Base-by-base conservation (phyloP, 768 basidiomycete species). In the Mycena maculata region DNA sequence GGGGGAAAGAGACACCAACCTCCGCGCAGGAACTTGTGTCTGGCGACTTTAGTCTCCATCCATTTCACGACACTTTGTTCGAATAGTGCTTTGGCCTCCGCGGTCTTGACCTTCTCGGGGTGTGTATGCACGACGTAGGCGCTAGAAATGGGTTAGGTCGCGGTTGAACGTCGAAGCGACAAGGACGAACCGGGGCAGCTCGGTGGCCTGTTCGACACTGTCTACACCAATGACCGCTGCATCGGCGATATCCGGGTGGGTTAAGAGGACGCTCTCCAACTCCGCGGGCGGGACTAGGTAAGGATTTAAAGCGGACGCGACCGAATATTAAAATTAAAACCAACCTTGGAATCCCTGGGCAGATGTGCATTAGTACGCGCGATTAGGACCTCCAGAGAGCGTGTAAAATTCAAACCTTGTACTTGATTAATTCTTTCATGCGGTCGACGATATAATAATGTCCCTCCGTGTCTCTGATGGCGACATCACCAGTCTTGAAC, bases 401-500 rank as follows among this genome's bases (percentile, higher is more conserved):
- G n/a, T n/a, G n/a, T n/a, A n/a, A n/a, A n/a, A n/a, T n/a, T n/a
- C n/a, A n/a, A n/a, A 74, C 86, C 80, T 88, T 87, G 76, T 89
- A 87, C 71, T 88, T 87, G 72, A 88, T 84, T 38, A 88, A 70
- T 70, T 88, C 88, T 60, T 88, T 89, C 54, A 80, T 79, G 18
- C 90, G 78, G 63, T 90, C 88, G 1, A 90, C 85, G 60, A 89
- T 87, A 65, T 78, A 82, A 72, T 84, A 88, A 71, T 82, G 87
- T 0, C 91, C 91, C 4, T 90, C 84, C n/a, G 75, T 72, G 63
- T 91, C 88, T 16, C 83, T 74, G n/a, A 83, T 65, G 2, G 82
- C 85, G 22, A 93, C 81, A 73, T 93, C 92, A 0, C 92, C 91
- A 2, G 92, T 92, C 80, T 87, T 89, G 76, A 90, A 86, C 90